Conservation (phyloP, 176 grass and related monocot genomes). For the Ampelocalamus luodianensis region DNA sequence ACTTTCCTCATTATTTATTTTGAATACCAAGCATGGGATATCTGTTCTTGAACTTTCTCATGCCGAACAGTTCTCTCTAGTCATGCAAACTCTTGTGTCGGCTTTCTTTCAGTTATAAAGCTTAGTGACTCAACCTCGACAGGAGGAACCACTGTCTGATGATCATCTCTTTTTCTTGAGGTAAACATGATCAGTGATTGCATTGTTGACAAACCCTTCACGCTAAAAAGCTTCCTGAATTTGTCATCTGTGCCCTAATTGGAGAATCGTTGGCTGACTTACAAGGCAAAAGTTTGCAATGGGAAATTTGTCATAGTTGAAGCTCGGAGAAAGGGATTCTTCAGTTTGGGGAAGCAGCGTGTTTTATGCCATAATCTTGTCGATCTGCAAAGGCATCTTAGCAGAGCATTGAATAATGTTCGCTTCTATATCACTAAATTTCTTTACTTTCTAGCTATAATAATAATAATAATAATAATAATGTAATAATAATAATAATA, state of each 20-base stretch:
- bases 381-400: constrained; percentile 86
- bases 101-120: constrained; percentile 64
- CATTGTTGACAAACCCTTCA: neutral
- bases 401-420: constrained; percentile 93
- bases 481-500: too few relatives aligned
- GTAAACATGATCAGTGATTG: constrained; percentile 51
- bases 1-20: neutral
- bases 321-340: constrained; percentile 89
- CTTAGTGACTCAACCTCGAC: constrained; percentile 65
- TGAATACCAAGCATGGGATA: neutral
- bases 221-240: neutral
- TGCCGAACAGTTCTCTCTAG: neutral
- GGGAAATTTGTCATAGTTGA: constrained; percentile 84
- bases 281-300: constrained; percentile 89
- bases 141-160: constrained; percentile 78
- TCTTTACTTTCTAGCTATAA: neutral
- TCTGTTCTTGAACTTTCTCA: neutral
- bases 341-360: constrained; percentile 93
- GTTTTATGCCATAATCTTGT: constrained; percentile 95
- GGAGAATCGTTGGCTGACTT: constrained; percentile 26
- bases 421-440: constrained; percentile 31
- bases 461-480: too few relatives aligned
- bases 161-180: constrained; percentile 95
- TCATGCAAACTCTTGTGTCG: neutral
- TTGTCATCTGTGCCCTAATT: constrained; percentile 30